Base-by-base conservation (phyloP, 768 basidiomycete genomes). In the Phanerochaete sordida region DNA sequence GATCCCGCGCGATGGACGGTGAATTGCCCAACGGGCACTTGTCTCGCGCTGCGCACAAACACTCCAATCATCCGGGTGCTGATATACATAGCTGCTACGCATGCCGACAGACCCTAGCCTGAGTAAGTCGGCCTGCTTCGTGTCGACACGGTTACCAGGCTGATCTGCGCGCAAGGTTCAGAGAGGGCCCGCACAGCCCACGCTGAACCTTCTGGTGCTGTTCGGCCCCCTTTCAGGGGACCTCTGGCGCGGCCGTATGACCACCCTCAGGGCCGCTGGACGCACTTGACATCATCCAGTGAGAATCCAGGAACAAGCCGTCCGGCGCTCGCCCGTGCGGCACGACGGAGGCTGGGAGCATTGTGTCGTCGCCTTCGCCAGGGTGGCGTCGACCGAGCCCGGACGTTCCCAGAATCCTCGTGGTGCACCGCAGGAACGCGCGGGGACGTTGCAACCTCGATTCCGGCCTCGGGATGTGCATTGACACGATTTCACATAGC, bases 241-340 rank as follows among this genome's bases (percentile, higher is more conserved):
- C 21, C 27, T 37, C 24, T 54, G 35, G 53, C 53, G 35, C 31
- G 24, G 56, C 54, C 47, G 54, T 56, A 56, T 56, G 51, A 56
- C 59, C 47, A 61, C 46, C 59, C 23, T 61, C 44, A 60, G 52
- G 49, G 28, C 27, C 33, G 33, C 39, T 43, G 11, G 39, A 43
- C 39, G 19, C 37, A 47, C 26, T 47, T 62, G 60, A 62, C 60
- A 62, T 62, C 60, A 62, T 49, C 24, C 37, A 16, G 56, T 43
- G 47, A 24, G 44, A 57, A 44, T 46, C 57, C 60, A 62, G 60
- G 60, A 57, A 62, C 60, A 54, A 13, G 16, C 19, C 13, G 27
- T 23, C 6, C 33, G 27, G 48, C 55, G 59, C 55, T 31, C 30
- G 45, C 23, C 13, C 21, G 23, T 31, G 44, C 59, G 53, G 59